Base-by-base conservation (phyloP, 495 filamentous ascomycete species). In the Penicillium malachiteum region DNA sequence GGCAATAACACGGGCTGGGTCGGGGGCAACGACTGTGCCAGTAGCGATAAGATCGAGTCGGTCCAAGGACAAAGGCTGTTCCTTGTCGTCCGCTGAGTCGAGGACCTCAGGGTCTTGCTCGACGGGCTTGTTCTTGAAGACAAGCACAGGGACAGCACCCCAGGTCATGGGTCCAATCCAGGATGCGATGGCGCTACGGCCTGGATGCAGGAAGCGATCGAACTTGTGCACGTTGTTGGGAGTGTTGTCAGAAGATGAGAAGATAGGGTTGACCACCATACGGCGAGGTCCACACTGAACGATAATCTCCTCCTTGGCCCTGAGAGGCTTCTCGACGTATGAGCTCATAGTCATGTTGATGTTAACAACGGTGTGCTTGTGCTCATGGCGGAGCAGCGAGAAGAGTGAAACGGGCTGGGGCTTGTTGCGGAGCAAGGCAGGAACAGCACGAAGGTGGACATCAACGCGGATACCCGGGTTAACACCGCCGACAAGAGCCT, bases 161-260 rank as follows among this genome's bases (percentile, higher is more conserved):
- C 93, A 98, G 16, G 86, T 94, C 13, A 97, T 72, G 3, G 95
- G 94, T 1, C 86, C 93, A 57, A 92, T 87, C 71, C 96, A 96
- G 8, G 88, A 87, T 7, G 93, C 95, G 41, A 97, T 84, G n/a
- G 89, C 90, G 11, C 90, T 93, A 65, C 89, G 85, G 5, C 93
- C 92, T 0, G 94, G 92, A 65, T 96, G 90, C 5, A 97, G 79
- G 78, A 84, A 97, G 8, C 95, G 90, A 71, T 93, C 89, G 76
- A 88, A 97, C 69, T 97, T 97, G 77, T 97, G 90, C 11, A 98
- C 91, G 65, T 97, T 85, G 73, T 98, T 98, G 48, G 88, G 88
- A 0, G 92, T 93, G 66, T 85, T 90, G 53, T 90, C 91, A 11
- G 78, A 74, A 60, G 88, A 82, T 3, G 91, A 96, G 78, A 93